Conservation (phyloP, 768 basidiomycete genomes). For the Austroboletus eburneus region DNA sequence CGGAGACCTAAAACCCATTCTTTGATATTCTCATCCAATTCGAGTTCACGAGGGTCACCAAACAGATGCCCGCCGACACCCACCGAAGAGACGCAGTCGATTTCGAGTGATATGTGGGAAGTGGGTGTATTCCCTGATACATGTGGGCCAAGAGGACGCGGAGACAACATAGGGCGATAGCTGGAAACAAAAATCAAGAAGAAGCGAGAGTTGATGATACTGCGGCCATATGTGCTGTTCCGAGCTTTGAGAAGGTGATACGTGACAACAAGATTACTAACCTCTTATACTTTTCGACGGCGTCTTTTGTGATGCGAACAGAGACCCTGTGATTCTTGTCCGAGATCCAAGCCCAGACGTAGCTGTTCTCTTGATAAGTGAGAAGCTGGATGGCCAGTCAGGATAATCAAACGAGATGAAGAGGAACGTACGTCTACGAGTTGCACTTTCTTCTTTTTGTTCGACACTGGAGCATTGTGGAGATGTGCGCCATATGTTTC, state of each 20-base stretch:
- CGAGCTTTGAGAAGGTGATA: conserved; percentile 6
- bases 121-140: conserved; percentile 36
- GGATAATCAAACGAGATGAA: neutral
- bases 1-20: conserved; percentile 57
- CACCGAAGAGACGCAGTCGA: conserved; percentile 38
- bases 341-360: conserved; percentile 63
- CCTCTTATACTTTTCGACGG: conserved; percentile 42
- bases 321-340: conserved; percentile 52
- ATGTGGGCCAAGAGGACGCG: conserved; percentile 42
- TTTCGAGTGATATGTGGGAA: conserved; percentile 51
- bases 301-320: conserved; percentile 51
- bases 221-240: conserved; percentile 24
- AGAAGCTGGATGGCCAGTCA: conserved; percentile 45
- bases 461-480: conserved; percentile 13
- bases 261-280: conserved; percentile 21
- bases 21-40: conserved; percentile 36
- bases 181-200: conserved; percentile 45
- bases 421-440: conserved; percentile 45
- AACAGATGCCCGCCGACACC: conserved; percentile 43
- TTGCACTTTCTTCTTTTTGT: conserved; percentile 52
- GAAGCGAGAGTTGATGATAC: conserved; percentile 43
- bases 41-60: conserved; percentile 48
- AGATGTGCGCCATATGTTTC: conserved; percentile 50
- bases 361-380: conserved; percentile 42
- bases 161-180: conserved; percentile 49